Evolutionary conservation across 208 protist species (phyloP).

Genomic region (Leptomonas pyrrhocoris): DNA sequence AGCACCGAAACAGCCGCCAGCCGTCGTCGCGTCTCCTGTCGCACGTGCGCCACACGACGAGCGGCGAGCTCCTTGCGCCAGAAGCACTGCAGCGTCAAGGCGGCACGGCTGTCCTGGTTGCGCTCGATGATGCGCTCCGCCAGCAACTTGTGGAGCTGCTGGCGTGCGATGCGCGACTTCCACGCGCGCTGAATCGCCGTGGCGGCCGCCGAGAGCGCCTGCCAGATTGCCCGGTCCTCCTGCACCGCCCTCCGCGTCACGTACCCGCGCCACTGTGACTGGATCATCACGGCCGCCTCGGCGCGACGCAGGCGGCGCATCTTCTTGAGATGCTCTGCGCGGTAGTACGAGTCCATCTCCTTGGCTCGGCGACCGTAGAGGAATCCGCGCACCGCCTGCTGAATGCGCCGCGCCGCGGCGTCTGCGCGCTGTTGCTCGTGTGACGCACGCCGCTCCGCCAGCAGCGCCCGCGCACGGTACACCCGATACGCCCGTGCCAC

Average conservation of each 20-base stretch:
- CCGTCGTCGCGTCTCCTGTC: slow-evolving; percentile 34
- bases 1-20: slow-evolving; percentile 34
- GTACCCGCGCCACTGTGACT: slow-evolving; percentile 85
- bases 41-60: slow-evolving; percentile 48
- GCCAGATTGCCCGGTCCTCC: slow-evolving; percentile 31
- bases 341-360: slow-evolving; percentile 73
- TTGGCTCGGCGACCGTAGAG: slow-evolving; percentile 38
- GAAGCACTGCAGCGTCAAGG: slow-evolving; percentile 80
- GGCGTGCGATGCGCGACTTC: slow-evolving; percentile 37
- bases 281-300: slow-evolving; percentile 74
- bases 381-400: slow-evolving; percentile 50
- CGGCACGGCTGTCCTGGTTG: slow-evolving; percentile 39
- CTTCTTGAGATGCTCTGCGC: slow-evolving; percentile 54
- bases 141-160: slow-evolving; percentile 45
- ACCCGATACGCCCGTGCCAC: slow-evolving; percentile 63
- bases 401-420: slow-evolving; percentile 56
- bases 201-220: slow-evolving; percentile 31
- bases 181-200: slow-evolving; percentile 69
- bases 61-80: slow-evolving; percentile 82
- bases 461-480: slow-evolving; percentile 53
- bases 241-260: slow-evolving; percentile 57
- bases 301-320: slow-evolving; percentile 50
- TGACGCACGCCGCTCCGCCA: slow-evolving; percentile 47
- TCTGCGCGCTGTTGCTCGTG: slow-evolving; percentile 34
- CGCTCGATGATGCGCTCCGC: slow-evolving; percentile 33